Evolutionary conservation across 2,329 filamentous ascomycete species (phyloP), one percentile per base, ranked within the genome.

Genomic region (Colletotrichum lentis): DNA sequence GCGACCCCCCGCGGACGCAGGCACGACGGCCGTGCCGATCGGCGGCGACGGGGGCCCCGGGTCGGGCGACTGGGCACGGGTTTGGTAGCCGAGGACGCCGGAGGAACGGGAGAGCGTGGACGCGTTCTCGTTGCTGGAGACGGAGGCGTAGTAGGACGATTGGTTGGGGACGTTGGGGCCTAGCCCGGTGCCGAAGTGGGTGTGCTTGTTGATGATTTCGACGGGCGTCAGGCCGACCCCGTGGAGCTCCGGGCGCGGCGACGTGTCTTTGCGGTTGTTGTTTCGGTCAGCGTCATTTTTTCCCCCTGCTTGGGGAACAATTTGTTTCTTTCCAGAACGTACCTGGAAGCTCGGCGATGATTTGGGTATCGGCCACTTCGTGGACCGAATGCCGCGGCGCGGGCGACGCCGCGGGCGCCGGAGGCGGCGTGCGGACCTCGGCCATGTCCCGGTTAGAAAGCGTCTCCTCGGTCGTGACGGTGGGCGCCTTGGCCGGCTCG

Each of bases 271-370:
- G 22, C 1, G 7, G 31, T 8, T 35, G 7, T 35, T 52, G 24
- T 3, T 24, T 24, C 24, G 5, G 12, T 24, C 1, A 41, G 22
- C 11, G 1, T 24, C 22, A n/a, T 10, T 5, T 18, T n/a, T n/a
- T n/a, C n/a, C n/a, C n/a, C 7, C 27, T 12, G 14, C 2, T 10
- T 12, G 3, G 16, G 22, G 0, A 0, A 18, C 0, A 1, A 39
- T 0, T 10, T 24, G 24, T 24, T 2, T 39, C 3, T 14, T 3
- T 1, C 3, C 16, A 5, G 11, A 11, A 74, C 80, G 71, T 77
- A 85, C 85, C 83, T 64, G 75, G 76, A 47, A 87, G 74, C 70
- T 87, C 85, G 7, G 77, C 78, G n/a, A 85, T 72, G n/a, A 85
- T 72, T 12, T 78, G 77, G 0, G 78, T 82, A 59, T 81, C 77